Conservation (phyloP, 2,329 filamentous ascomycete genomes). For the Fusarium keratoplasticum region DNA sequence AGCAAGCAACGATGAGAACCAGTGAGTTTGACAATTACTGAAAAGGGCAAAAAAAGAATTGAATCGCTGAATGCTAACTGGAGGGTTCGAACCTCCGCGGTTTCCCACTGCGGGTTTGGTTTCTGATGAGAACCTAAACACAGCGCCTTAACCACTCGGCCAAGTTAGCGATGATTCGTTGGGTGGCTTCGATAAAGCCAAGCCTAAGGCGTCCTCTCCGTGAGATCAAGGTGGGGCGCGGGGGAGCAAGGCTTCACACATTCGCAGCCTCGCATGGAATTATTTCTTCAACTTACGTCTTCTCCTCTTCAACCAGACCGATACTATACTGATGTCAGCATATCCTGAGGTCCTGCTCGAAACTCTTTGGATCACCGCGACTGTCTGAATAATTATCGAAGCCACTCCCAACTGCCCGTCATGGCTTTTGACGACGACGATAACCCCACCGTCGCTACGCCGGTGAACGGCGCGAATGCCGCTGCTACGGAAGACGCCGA, state of each 20-base stretch:
- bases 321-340: neutral
- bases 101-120: constrained; percentile 42
- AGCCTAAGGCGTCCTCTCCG: accelerated
- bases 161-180: constrained; percentile 36
- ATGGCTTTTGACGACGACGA: constrained; percentile 62
- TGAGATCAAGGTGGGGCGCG: constrained; percentile 1
- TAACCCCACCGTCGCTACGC: constrained; percentile 44
- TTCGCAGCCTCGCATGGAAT: constrained; percentile 25
- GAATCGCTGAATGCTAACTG: constrained; percentile 34
- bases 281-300: constrained; percentile 27
- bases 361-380: neutral
- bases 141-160: constrained; percentile 42
- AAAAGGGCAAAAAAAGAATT: constrained; percentile 7
- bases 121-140: constrained; percentile 40
- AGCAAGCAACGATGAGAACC: neutral
- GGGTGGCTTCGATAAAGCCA: neutral
- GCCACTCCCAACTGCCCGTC: neutral
- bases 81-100: constrained; percentile 42
- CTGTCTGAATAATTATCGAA: too few relatives aligned
- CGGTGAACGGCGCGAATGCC: constrained; percentile 42
- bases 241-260: constrained; percentile 27
- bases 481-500: constrained; percentile 67
- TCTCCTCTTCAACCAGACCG: neutral
- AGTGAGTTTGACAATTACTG: neutral
- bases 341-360: neutral